phyloP scores from a whole-genome alignment of 371 early-diverging fungal species.

The Dichotomocladium elegans region DNA sequence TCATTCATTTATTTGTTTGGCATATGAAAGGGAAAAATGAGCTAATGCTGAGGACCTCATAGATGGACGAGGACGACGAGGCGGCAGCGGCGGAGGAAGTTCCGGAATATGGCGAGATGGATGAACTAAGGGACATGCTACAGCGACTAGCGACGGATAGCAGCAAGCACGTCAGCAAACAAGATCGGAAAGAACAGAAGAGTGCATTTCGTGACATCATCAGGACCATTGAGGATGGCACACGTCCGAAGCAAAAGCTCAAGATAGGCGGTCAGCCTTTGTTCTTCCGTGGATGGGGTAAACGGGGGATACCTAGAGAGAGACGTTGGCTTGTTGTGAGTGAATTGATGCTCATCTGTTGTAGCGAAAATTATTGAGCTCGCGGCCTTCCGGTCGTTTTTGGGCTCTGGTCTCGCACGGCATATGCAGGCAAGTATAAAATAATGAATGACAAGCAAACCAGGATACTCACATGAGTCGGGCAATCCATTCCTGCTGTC shows the following conservation, averaged over 20 bases:
- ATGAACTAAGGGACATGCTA: constrained; percentile 48
- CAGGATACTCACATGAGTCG: not conserved
- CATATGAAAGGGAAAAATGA: too few relatives aligned
- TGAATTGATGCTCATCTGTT: not conserved
- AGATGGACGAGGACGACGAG: constrained; percentile 20
- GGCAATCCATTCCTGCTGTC: not conserved
- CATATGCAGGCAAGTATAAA: constrained; percentile 26
- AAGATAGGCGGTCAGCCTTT: constrained; percentile 29
- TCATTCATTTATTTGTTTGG: not conserved
- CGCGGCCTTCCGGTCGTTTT: constrained; percentile 27
- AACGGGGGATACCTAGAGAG: not conserved
- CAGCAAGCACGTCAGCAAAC: constrained; percentile 53
- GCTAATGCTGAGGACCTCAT: too few relatives aligned
- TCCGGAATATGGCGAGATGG: constrained; percentile 40
- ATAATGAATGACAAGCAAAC: not conserved
- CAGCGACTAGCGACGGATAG: constrained; percentile 53
- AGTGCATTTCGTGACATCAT: constrained; percentile 65
- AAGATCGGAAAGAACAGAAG: constrained; percentile 58
- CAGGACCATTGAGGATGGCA: constrained; percentile 46
- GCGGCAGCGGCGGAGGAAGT: constrained; percentile 38
- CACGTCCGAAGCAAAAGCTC: constrained; percentile 39
- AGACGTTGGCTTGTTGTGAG: not conserved
- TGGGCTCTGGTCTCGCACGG: constrained; percentile 36
- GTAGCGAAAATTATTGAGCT: constrained; percentile 38
- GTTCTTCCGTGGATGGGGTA: constrained; percentile 45